Evolutionary conservation across 2,329 filamentous ascomycete genomes (phyloP), one percentile per base, ranked within the genome.

Genomic region (Magnaporthales sp.): DNA sequence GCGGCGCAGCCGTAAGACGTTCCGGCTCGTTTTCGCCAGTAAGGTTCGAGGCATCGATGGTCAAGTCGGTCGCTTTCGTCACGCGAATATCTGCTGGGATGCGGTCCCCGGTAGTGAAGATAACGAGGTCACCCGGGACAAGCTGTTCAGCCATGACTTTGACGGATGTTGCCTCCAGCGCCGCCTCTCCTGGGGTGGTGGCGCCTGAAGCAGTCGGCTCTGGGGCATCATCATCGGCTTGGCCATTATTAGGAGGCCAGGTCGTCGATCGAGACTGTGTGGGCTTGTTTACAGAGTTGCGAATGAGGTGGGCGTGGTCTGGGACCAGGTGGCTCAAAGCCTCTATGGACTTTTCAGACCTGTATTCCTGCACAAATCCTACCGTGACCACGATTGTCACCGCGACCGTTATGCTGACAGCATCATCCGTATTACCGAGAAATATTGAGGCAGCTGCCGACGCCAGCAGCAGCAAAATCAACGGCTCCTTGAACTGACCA

Each of bases 1-100:
- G 80, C 1, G 88, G 86, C 24, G 91, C 87, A 2, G 89, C 81
- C 11, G 86, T 88, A 74, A 99, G 92, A 62, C 87, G 83, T 6
- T 98, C 92, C 4, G 95, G 93, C 72, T 98, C 93, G 68, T 97
- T 98, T 77, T 99, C 95, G 68, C 95, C 95, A 0, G 95, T 99
- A 67, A 99, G 80, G 74, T 99, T 99, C 13, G 95, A 98, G 72
- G 95, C 93, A 75, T 99, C 96, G 70, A 99, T 96, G 58, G 92
- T 92, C 65, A 99, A 81, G 75, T 98, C 93, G 9, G 91, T 87
- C 11, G 93, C 91, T 74, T 92, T 90, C 8, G 92, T 98, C 66
- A 99, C 96, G 61, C 95, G 90, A 72, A 99, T 91, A 75, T 99
- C 95, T 67, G 95, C 95, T 6, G 95, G 95, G 71, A 99, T 96